phyloP scores from a whole-genome alignment of 169 alveolate genomes.

The Cystoisospora suis region DNA sequence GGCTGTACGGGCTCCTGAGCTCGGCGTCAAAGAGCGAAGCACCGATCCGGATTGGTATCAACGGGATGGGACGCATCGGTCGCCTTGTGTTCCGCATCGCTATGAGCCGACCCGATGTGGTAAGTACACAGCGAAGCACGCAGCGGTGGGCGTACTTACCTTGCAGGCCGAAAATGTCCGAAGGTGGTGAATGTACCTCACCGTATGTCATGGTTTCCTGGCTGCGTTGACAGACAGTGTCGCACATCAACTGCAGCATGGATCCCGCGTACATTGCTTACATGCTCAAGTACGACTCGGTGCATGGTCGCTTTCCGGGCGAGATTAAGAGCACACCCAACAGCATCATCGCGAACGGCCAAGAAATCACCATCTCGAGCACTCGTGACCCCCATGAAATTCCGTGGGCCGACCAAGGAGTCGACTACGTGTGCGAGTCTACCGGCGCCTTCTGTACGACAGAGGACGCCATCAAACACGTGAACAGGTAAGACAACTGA shows the following conservation, averaged over 20 bases:
- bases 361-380: constrained; percentile 78
- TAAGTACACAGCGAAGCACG: no score
- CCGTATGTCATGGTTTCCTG: no score
- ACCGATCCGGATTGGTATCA: constrained; percentile 91
- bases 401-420: constrained; percentile 95
- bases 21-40: not conserved
- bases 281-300: constrained; percentile 94
- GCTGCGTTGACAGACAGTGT: constrained; percentile 9
- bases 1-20: not conserved
- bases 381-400: constrained; percentile 92
- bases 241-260: constrained; percentile 89
- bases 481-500: constrained; percentile 48
- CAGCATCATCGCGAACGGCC: constrained; percentile 83
- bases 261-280: constrained; percentile 91
- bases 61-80: constrained; percentile 99
- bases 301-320: constrained; percentile 92
- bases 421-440: constrained; percentile 95
- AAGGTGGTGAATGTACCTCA: no score
- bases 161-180: no score
- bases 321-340: constrained; percentile 80
- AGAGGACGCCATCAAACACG: constrained; percentile 76
- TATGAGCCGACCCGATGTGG: constrained; percentile 74
- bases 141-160: no score
- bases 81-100: constrained; percentile 97
- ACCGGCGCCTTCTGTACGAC: constrained; percentile 95